Conservation (phyloP, 768 basidiomycete species). For the Boletus tylopilopsis region DNA sequence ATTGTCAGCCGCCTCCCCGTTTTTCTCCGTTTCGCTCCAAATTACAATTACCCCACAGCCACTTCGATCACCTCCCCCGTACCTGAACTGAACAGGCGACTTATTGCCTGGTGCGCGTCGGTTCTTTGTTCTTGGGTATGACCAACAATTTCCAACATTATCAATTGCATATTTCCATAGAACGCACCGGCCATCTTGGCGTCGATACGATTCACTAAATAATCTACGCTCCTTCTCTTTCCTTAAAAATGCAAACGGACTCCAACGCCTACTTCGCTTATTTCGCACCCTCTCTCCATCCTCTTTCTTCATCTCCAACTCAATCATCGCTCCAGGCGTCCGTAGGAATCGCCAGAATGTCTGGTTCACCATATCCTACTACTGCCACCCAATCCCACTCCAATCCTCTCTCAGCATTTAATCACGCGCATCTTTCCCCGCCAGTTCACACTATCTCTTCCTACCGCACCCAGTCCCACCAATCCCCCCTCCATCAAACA, state of each 20-base stretch:
- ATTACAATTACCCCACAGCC: conserved; percentile 34
- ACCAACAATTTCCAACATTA: conserved; percentile 33
- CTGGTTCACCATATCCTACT: conserved; percentile 20
- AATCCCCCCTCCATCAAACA: conserved; percentile 12
- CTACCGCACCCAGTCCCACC: conserved; percentile 18
- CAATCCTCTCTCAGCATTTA: conserved; percentile 11
- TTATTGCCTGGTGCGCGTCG: conserved; percentile 28
- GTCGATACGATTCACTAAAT: conserved; percentile 18
- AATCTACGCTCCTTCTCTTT: conserved; percentile 12
- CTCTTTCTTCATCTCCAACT: conserved; percentile 11
- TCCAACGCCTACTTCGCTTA: conserved; percentile 18
- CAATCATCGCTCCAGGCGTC: conserved; percentile 6
- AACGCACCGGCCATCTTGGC: conserved; percentile 30
- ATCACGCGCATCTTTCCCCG: conserved; percentile 21
- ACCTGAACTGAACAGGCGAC: conserved; percentile 31
- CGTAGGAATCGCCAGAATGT: conserved; percentile 20
- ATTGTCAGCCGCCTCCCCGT: conserved; percentile 18
- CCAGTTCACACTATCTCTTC: conserved; percentile 12
- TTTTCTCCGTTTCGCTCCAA: conserved; percentile 15
- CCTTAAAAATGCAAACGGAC: conserved; percentile 31
- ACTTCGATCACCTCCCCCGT: conserved; percentile 29
- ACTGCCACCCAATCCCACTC: conserved; percentile 17
- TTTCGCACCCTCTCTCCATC: conserved; percentile 20
- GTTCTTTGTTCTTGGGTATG: conserved; percentile 32
- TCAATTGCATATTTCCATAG: conserved; percentile 34